Conservation (phyloP, 805 yeast genomes). For the Barnettozyma californica region DNA sequence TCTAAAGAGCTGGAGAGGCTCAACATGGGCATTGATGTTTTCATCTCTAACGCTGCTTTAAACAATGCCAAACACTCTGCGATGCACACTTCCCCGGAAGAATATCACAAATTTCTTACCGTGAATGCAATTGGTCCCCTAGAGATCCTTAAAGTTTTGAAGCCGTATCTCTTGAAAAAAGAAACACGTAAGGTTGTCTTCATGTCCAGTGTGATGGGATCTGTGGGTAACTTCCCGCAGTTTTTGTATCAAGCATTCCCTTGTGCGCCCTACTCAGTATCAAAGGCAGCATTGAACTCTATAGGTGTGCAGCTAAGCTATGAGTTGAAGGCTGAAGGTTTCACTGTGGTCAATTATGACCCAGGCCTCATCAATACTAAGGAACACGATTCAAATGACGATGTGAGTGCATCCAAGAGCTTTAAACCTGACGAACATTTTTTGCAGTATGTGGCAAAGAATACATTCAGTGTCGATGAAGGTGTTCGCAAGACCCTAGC, state of each 20-base stretch:
- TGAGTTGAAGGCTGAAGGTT: constrained; percentile 24
- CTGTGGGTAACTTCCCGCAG: constrained; percentile 20
- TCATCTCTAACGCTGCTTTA: constrained; percentile 32
- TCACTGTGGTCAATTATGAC: constrained; percentile 25
- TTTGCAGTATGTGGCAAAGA: constrained; percentile 9
- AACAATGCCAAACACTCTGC: constrained; percentile 19
- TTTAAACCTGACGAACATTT: constrained; percentile 14
- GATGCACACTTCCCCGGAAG: constrained; percentile 17
- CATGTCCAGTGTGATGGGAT: constrained; percentile 27
- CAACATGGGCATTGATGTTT: constrained; percentile 29
- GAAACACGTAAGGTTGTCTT: constrained; percentile 26
- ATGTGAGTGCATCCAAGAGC: constrained; percentile 7
- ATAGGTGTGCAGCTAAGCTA: constrained; percentile 23
- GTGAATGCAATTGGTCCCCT: constrained; percentile 31
- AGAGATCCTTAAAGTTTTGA: constrained; percentile 26
- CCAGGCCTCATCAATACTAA: constrained; percentile 25
- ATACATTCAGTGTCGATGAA: constrained; percentile 11
- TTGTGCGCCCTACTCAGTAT: constrained; percentile 30
- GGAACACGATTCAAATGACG: constrained; percentile 9
- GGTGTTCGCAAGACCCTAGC: constrained; percentile 16
- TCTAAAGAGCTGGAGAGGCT: constrained; percentile 17
- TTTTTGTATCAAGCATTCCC: constrained; percentile 15
- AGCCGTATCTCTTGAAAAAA: constrained; percentile 25
- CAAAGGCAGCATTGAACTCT: constrained; percentile 34
- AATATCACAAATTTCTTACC: constrained; percentile 17